Evolutionary conservation across 176 grass and related monocot species (phyloP), one percentile per base, ranked within the genome.

Genomic region (Zizania latifolia): DNA sequence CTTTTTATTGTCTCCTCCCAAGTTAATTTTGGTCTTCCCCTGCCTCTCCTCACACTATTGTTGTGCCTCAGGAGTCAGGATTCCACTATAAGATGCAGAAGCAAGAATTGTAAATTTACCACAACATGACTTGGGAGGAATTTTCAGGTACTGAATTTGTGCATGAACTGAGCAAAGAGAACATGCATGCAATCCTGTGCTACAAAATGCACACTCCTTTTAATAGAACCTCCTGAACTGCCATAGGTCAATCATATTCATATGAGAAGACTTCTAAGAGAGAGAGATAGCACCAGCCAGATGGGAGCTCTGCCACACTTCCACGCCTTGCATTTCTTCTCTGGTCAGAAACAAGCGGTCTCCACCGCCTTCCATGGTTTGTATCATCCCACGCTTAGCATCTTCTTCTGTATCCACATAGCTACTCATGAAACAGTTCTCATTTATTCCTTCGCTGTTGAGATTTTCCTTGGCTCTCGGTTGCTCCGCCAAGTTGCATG

Each of bases 241-340:
- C 48, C 48, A 22, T 8, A 53, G 2, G 10, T 33, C n/a, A 67
- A 3, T 37, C 32, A 51, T 67, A 31, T 71, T 40, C 36, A 51
- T 14, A 46, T 14, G 11, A 17, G 28, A 8, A 54, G 33, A 35
- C 16, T 36, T 37, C 73, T 87, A 87, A 40, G 61, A 34, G 36
- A 97, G 74, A 61, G 86, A 87, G 26, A 87, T 36, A 63, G 84
- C 78, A 61, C 55, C 43, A 3, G 89, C 71, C 24, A 86, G 72
- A 56, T 58, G 69, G 35, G 91, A 86, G 32, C 83, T 98, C 84
- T 92, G 78, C 95, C 95, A 94, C 26, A 94, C 91, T 81, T 98
- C 83, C 14, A 98, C 74, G 50, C 82, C 89, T 41, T 86, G 78
- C 62, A 82, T 68, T 10, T 78, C 76, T 69, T 69, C 78, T 83